A percentile compares a stretch with the other conserved stretches of the same genome.
Conservation (phyloP, 2,329 filamentous ascomycete species). For the Pseudogymnoascus destructans region DNA sequence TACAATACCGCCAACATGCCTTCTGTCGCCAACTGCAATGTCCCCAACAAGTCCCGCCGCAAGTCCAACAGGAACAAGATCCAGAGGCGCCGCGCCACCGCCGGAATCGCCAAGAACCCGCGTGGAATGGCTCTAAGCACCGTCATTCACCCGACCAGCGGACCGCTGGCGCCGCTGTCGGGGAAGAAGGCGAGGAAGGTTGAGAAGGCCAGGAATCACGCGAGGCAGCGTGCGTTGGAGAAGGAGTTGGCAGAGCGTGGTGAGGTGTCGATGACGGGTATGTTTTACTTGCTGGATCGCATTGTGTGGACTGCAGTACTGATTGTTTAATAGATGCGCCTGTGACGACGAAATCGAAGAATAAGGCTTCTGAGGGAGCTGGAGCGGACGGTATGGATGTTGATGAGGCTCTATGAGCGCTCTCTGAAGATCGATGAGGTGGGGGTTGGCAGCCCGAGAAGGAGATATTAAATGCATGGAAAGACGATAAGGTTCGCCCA, state of each 20-base stretch:
- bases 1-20: constrained; percentile 20
- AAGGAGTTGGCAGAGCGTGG: constrained; percentile 23
- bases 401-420: neutral
- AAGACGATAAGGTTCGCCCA: neutral
- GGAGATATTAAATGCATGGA: neutral
- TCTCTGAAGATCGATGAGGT: neutral
- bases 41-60: constrained; percentile 25
- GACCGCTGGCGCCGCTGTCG: constrained; percentile 23
- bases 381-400: neutral
- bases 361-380: neutral
- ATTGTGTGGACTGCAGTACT: neutral
- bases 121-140: constrained; percentile 22
- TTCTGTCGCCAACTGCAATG: constrained; percentile 26
- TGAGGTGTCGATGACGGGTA: constrained; percentile 26
- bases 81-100: constrained; percentile 22
- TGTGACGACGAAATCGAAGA: constrained; percentile 4
- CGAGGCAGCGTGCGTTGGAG: constrained; percentile 23
- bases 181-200: constrained; percentile 26
- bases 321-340: neutral
- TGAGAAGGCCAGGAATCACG: constrained; percentile 24
- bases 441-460: neutral
- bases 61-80: constrained; percentile 23
- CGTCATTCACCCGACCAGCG: constrained; percentile 24
- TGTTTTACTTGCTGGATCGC: neutral
- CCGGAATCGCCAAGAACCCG: constrained; percentile 23